Evolutionary conservation across 2,329 filamentous ascomycete genomes (phyloP), one percentile per base, ranked within the genome.

Genomic region (Onygenales sp.): DNA sequence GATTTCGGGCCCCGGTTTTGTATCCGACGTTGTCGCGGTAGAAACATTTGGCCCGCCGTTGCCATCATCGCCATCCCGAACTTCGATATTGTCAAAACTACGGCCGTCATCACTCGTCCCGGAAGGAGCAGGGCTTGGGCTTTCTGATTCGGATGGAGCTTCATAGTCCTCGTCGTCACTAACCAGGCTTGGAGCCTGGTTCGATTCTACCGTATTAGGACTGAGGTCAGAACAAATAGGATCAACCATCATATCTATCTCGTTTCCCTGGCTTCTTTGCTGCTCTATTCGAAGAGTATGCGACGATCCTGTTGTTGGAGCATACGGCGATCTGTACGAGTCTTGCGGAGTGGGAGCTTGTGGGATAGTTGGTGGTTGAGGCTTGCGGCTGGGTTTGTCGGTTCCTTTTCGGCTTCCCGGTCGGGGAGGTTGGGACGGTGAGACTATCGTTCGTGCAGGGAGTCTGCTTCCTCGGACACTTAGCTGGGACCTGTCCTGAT

Each of bases 91-190:
- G 36, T 71, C 64, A 48, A 72, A 70, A 17, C 72, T 66, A 14
- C 72, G 66, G 27, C 81, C 80, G n/a, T 80, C 75, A 31, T 83
- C 83, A 39, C 80, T 72, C 13, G 69, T 69, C 39, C 72, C 71
- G 2, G 72, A 76, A 5, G 74, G 74, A 47, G 67, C 69, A 1
- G 72, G 68, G 11, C 66, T 68, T 31, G 82, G 82, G 4, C 82
- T 84, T 43, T 76, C 75, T 0, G 81, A 85, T 45, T 86, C 82
- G 1, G 84, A 87, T 53, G 85, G 70, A 11, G 64, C 84, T 60
- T 87, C 86, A 62, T 86, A 88, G 65, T 89, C 86, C 61, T 86
- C 64, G 64, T 89, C 86, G 68, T 91, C 87, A 69, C 86, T 89
- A 64, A 90, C 86, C 48, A 91, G 77, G 61, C 85, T 89, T 21